Evolutionary conservation across 371 early-diverging fungal genomes (phyloP).

Genomic region (Apophysomyces variabilis): DNA sequence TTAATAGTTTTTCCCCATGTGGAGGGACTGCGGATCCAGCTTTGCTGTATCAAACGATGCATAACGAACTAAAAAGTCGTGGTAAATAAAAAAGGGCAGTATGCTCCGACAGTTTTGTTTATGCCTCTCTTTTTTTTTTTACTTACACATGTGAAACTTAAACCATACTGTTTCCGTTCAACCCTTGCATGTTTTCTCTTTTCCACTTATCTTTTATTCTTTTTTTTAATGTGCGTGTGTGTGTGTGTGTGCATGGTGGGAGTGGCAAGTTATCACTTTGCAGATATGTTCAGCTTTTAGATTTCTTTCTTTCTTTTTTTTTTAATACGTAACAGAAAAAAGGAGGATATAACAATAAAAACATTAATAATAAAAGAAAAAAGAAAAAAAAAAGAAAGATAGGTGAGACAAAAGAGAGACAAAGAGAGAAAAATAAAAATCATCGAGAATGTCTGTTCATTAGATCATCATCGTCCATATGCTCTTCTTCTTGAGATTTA

Average conservation of each 20-base stretch:
- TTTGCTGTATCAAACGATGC: slow-evolving; percentile 1
- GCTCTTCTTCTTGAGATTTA: background rate
- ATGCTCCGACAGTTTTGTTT: background rate
- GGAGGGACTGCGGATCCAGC: slow-evolving; percentile 5
- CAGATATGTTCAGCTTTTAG: background rate
- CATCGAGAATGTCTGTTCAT: slow-evolving; percentile 3
- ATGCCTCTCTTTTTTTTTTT: background rate
- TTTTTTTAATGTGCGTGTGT: background rate
- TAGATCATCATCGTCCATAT: background rate
- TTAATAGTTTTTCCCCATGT: slow-evolving; percentile 8
- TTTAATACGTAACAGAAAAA: slow-evolving; percentile 8
- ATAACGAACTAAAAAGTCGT: background rate
- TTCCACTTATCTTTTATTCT: background rate
- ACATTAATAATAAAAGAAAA: background rate
- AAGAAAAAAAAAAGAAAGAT: background rate
- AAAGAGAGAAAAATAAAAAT: background rate
- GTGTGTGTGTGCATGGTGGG: background rate
- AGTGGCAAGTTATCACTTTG: background rate
- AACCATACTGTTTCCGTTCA: background rate
- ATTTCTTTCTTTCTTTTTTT: slow-evolving; percentile 3
- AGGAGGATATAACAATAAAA: background rate
- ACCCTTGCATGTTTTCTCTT: slow-evolving; percentile 7
- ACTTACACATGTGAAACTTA: slow-evolving; percentile 1
- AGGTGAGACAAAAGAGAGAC: background rate
- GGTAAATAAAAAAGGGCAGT: background rate